Evolutionary conservation across 371 early-diverging fungal genomes (phyloP), one percentile per base, ranked within the genome.

Genomic region (Umbelopsis sp.): DNA sequence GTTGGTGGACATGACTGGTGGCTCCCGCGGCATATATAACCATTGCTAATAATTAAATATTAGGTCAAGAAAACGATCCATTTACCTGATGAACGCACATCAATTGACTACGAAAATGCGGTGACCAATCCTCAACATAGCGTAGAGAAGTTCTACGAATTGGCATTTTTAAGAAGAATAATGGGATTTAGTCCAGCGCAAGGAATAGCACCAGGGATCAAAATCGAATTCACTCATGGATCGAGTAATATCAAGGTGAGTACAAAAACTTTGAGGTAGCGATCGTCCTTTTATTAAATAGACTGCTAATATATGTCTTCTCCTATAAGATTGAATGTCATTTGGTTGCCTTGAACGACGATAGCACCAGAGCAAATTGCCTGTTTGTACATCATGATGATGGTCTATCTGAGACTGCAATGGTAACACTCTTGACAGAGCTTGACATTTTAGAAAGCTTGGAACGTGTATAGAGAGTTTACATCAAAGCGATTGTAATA

Each of bases 1-100:
- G 80, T 78, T 65, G 46, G 63, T 38, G 44, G 29, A 35, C 7
- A 9, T 18, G 29, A 35, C 29, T 20, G 35, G 50, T 41, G 20
- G 41, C 7, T 10, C 7, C 10, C 7, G 10, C 1, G 41, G 10
- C 0, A 41, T 4, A 41, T 12, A 41, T 38, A 14, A 8, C 6
- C 48, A 48, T 44, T 44, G 29, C 29, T 29, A 24, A 29, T 44
- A 25, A 14, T 48, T 3, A 16, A n/a, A 0, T 48, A 7, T 4
- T 16, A 48, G 24, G n/a, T 29, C 18, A 51, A 70, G 29, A 41
- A 50, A 45, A 50, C 41, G 32, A 66, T 52, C 52, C 12, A 18
- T 20, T 11, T 38, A 16, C 44, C 48, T 62, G 18, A 37, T 24
- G 37, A 63, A 4, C 18, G 51, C 38, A 25, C 32, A n/a, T 3